Evolutionary conservation across 768 basidiomycete species (phyloP).

Genomic region (Leccinellum luteum): DNA sequence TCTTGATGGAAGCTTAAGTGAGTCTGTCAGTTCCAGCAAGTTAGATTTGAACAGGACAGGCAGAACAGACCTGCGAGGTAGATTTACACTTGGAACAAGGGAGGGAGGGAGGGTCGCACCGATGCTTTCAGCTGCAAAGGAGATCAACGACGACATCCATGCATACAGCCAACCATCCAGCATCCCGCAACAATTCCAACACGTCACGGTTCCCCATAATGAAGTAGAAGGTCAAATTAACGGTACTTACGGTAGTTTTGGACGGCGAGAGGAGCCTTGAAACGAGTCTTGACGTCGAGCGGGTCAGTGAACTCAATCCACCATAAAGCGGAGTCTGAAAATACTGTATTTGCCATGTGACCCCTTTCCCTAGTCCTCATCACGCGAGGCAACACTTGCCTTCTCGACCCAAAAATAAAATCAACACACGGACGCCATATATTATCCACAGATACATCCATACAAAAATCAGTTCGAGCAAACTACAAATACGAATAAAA

Average conservation of each 20-base stretch:
- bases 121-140: constrained; percentile 27
- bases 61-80: background rate
- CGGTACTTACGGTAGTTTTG: constrained; percentile 22
- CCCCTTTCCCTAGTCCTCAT: constrained; percentile 4
- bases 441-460: background rate
- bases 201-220: constrained; percentile 2
- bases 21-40: constrained; percentile 1
- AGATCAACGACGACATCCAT: constrained; percentile 33
- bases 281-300: constrained; percentile 38
- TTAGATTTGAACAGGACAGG: background rate
- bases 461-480: background rate
- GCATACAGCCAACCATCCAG: constrained; percentile 32
- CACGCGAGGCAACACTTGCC: too few relatives aligned
- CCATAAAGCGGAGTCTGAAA: constrained; percentile 25
- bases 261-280: constrained; percentile 26
- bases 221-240: background rate
- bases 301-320: constrained; percentile 25
- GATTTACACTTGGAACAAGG: background rate
- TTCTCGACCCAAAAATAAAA: too few relatives aligned
- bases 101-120: constrained; percentile 31
- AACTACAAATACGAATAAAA: background rate
- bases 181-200: constrained; percentile 11
- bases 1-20: constrained; percentile 44
- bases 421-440: background rate
- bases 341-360: constrained; percentile 8